Percentiles rank a stretch among this genome's conserved stretches.
These are phyloP conservation scores for Collybia sp. DNA, from an alignment of 768 basidiomycete species.

Conservation along the genomic window DNA sequence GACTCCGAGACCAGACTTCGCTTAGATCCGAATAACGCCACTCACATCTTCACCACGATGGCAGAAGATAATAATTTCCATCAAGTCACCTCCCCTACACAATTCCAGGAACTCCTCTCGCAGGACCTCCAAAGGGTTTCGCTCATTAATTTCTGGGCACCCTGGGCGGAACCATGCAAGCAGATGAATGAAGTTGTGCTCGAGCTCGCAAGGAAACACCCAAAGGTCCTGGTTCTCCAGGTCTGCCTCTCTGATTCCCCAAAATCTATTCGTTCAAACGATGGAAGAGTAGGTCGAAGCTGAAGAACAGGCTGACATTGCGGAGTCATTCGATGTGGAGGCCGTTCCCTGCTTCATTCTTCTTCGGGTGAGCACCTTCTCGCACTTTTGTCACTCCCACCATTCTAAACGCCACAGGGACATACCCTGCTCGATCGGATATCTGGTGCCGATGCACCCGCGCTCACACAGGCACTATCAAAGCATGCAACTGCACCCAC, in stretches of 20 bases:
- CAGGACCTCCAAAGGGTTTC: slow-evolving; percentile 78
- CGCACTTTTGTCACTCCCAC: not conserved
- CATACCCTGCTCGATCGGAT: slow-evolving; percentile 80
- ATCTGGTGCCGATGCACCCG: slow-evolving; percentile 71
- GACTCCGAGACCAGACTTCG: not conserved
- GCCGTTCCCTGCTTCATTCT: slow-evolving; percentile 84
- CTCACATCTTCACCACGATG: slow-evolving; percentile 1
- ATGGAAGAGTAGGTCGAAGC: slow-evolving; percentile 66
- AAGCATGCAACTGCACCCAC: slow-evolving; percentile 43
- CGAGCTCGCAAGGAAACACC: slow-evolving; percentile 72
- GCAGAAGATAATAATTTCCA: slow-evolving; percentile 20
- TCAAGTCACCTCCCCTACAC: slow-evolving; percentile 53
- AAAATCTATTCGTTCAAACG: not conserved
- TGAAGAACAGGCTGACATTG: slow-evolving; percentile 74
- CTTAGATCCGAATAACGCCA: slow-evolving; percentile 15
- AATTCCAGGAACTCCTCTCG: slow-evolving; percentile 74
- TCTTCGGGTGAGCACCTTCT: slow-evolving; percentile 59
- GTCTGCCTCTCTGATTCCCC: slow-evolving; percentile 30
- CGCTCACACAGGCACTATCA: slow-evolving; percentile 56
- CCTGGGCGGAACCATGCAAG: slow-evolving; percentile 88
- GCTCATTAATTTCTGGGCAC: slow-evolving; percentile 91
- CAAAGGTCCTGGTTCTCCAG: slow-evolving; percentile 66
- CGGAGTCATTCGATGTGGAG: slow-evolving; percentile 90
- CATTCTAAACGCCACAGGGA: slow-evolving; percentile 47
- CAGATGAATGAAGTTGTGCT: slow-evolving; percentile 79